Percentiles rank a stretch among this genome's conserved stretches.
Evolutionary conservation across 2,329 filamentous ascomycete species (phyloP).

Genomic region (Aspergillus aculeatus): DNA sequence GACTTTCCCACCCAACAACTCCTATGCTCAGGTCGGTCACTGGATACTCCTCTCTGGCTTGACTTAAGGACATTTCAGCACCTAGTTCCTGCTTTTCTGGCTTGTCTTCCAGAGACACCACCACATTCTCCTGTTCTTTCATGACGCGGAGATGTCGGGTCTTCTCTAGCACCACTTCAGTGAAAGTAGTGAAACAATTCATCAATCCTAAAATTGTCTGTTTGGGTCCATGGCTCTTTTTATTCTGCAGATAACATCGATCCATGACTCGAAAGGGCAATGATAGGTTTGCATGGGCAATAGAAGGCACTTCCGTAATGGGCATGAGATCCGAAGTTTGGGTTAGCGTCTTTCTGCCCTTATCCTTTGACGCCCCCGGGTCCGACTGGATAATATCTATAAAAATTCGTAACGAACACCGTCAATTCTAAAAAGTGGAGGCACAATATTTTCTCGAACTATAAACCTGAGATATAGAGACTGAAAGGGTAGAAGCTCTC

Average conservation of each 20-base stretch:
- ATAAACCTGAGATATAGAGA: not conserved
- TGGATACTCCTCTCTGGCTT: not conserved
- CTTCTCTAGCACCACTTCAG: not conserved
- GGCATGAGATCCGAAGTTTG: not conserved
- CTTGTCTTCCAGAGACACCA: not conserved
- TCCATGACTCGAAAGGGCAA: not conserved
- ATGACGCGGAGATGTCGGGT: not conserved
- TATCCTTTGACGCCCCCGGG: not conserved
- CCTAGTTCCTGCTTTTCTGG: too few relatives aligned
- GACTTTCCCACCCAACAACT: constrained; percentile 3
- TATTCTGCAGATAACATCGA: not conserved
- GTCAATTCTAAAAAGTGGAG: too few relatives aligned
- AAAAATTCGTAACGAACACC: too few relatives aligned
- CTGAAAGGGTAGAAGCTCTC: not conserved
- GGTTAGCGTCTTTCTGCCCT: not conserved
- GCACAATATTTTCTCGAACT: not conserved
- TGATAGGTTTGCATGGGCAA: not conserved
- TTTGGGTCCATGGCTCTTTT: not conserved
- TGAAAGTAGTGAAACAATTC: not conserved
- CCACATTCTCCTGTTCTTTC: not conserved
- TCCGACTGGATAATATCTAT: not conserved
- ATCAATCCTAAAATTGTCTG: not conserved
- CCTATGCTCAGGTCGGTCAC: not conserved
- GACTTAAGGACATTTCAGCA: not conserved
- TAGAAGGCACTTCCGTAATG: not conserved